Conservation (phyloP, 108 stramenopile genomes). For the Cyclotella choctawhatcheeana region DNA sequence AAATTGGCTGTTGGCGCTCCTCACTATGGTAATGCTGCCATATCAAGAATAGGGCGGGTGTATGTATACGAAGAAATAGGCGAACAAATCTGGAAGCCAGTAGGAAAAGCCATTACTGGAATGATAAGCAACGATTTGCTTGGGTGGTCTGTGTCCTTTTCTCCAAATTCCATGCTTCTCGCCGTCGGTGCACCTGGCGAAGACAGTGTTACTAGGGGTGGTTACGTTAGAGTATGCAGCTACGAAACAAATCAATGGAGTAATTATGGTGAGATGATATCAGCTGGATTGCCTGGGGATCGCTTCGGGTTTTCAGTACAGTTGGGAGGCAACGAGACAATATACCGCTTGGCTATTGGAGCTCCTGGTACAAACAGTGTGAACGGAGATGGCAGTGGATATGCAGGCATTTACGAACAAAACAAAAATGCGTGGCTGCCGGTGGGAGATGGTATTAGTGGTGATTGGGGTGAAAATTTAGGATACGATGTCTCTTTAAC, state of each 20-base stretch:
- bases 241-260: slow-evolving; percentile 34
- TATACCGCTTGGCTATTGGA: slow-evolving; percentile 42
- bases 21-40: slow-evolving; percentile 50
- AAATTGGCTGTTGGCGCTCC: slow-evolving; percentile 71
- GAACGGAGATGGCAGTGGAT: slow-evolving; percentile 45
- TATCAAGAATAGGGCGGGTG: slow-evolving; percentile 49
- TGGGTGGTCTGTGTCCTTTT: slow-evolving; percentile 54
- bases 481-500: slow-evolving; percentile 47
- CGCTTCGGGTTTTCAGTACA: slow-evolving; percentile 50
- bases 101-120: slow-evolving; percentile 41
- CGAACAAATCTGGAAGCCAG: slow-evolving; percentile 40
- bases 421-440: slow-evolving; percentile 31
- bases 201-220: slow-evolving; percentile 41
- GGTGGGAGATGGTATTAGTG: slow-evolving; percentile 38
- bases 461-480: slow-evolving; percentile 39
- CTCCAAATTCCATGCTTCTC: slow-evolving; percentile 36
- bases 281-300: slow-evolving; percentile 36
- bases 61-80: slow-evolving; percentile 39
- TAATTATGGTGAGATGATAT: slow-evolving; percentile 29
- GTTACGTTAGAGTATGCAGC: slow-evolving; percentile 62
- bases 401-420: slow-evolving; percentile 36
- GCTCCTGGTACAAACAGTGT: slow-evolving; percentile 38
- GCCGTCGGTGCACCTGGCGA: slow-evolving; percentile 53
- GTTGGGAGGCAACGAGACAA: slow-evolving; percentile 28
- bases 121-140: slow-evolving; percentile 29